These are phyloP conservation scores for Stellera chamaejasme DNA, from an alignment of 345 rosid species.

Conservation along the genomic window DNA sequence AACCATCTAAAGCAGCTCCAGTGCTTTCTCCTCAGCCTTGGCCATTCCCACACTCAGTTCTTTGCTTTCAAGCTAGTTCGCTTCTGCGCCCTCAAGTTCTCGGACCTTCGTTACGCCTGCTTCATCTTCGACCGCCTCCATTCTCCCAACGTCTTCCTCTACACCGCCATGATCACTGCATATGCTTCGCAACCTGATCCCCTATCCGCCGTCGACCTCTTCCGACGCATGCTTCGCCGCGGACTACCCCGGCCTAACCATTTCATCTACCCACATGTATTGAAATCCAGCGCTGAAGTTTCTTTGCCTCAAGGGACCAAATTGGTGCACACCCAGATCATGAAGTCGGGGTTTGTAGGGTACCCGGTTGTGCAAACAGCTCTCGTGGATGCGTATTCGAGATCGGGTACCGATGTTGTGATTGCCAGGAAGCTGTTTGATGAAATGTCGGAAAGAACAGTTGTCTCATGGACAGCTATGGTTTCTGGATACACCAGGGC, in stretches of 20 bases:
- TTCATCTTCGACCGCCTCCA: constrained; percentile 42
- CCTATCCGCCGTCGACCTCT: constrained; percentile 39
- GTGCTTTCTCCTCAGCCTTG: constrained; percentile 41
- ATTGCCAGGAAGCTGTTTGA: constrained; percentile 60
- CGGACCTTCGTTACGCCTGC: constrained; percentile 53
- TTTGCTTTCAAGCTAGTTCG: constrained; percentile 72
- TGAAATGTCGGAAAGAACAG: constrained; percentile 59
- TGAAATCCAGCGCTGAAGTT: constrained; percentile 38
- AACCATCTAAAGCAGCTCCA: constrained; percentile 73
- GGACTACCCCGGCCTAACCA: constrained; percentile 52
- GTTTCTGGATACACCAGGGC: constrained; percentile 55
- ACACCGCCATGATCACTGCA: constrained; percentile 69
- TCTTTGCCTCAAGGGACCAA: constrained; percentile 28
- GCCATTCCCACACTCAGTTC: constrained; percentile 54
- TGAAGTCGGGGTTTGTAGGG: constrained; percentile 43
- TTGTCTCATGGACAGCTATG: constrained; percentile 87
- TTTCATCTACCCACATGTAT: constrained; percentile 65
- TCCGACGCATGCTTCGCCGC: constrained; percentile 45
- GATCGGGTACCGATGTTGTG: constrained; percentile 27
- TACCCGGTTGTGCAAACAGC: constrained; percentile 76
- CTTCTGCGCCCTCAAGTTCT: constrained; percentile 51
- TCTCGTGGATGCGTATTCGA: constrained; percentile 58
- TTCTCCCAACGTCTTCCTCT: constrained; percentile 52
- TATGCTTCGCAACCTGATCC: constrained; percentile 43
- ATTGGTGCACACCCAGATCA: constrained; percentile 50